Conservation (phyloP, 805 yeast genomes). For the Martiniozyma abietophila region DNA sequence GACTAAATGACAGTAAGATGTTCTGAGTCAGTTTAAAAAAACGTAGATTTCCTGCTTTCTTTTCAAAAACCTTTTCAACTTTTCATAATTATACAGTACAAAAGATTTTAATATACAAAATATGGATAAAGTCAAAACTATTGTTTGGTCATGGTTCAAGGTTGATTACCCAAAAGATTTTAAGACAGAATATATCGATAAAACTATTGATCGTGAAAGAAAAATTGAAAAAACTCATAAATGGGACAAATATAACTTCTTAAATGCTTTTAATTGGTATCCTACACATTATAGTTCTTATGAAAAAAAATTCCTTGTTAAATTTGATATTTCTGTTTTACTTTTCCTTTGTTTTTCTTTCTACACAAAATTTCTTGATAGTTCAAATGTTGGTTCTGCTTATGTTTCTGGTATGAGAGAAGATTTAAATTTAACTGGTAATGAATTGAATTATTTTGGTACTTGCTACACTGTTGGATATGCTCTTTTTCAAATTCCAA, state of each 20-base stretch:
- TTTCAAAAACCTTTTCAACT: no score
- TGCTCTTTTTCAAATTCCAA: slow-evolving; percentile 53
- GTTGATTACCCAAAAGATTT: slow-evolving; percentile 11
- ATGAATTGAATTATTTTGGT: slow-evolving; percentile 19
- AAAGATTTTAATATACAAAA: no score
- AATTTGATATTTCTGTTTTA: slow-evolving; percentile 11
- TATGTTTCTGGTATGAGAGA: slow-evolving; percentile 63
- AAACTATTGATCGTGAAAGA: slow-evolving; percentile 12
- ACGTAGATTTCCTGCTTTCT: no score
- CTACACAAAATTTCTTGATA: slow-evolving; percentile 50
- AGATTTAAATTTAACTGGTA: slow-evolving; percentile 22
- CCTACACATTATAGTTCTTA: slow-evolving; percentile 14
- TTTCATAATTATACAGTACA: no score
- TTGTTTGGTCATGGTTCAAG: no score
- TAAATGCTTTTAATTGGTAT: slow-evolving; percentile 12
- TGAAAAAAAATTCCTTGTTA: slow-evolving; percentile 12
- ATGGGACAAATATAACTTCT: slow-evolving; percentile 9
- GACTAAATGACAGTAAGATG: no score
- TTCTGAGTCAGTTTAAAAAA: no score
- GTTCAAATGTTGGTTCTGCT: slow-evolving; percentile 47
- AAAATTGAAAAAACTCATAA: slow-evolving; percentile 4
- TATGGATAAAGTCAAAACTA: no score
- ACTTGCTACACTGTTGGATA: slow-evolving; percentile 36
- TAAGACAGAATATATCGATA: slow-evolving; percentile 11
- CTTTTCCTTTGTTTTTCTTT: slow-evolving; percentile 28